Evolutionary conservation across 805 yeast genomes (phyloP).

Genomic region (Priceomyces melissophilus): DNA sequence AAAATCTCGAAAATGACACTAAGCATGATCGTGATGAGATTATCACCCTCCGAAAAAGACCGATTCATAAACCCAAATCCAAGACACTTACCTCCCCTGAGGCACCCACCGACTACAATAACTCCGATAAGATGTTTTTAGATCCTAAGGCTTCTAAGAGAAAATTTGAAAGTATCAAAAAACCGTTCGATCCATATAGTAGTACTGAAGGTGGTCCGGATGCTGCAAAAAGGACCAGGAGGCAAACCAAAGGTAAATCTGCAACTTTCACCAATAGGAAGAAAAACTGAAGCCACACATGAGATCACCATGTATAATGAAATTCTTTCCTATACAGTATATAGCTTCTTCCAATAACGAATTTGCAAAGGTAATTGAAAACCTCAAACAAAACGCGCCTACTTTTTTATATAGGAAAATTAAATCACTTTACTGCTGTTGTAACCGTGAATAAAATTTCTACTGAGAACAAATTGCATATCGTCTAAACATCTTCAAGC

Average conservation of each 20-base stretch:
- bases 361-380: too few relatives aligned
- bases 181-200: slow-evolving; percentile 59
- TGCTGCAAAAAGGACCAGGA: slow-evolving; percentile 47
- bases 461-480: too few relatives aligned
- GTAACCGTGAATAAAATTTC: too few relatives aligned
- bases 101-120: slow-evolving; percentile 40
- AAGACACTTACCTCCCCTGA: slow-evolving; percentile 3
- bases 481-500: too few relatives aligned
- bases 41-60: slow-evolving; percentile 33
- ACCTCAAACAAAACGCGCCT: too few relatives aligned
- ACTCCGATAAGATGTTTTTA: slow-evolving; percentile 40
- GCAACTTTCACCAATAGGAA: slow-evolving; percentile 23
- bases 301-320: too few relatives aligned
- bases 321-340: too few relatives aligned
- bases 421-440: too few relatives aligned
- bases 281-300: background rate
- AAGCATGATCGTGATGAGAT: slow-evolving; percentile 33
- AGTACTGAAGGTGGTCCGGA: slow-evolving; percentile 49
- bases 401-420: too few relatives aligned
- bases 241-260: slow-evolving; percentile 32
- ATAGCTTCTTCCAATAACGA: too few relatives aligned
- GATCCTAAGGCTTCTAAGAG: slow-evolving; percentile 8
- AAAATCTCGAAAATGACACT: background rate
- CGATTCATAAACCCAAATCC: slow-evolving; percentile 7
- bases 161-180: slow-evolving; percentile 31